These are phyloP conservation scores for Cytospora mali DNA, from an alignment of 2,329 filamentous ascomycete genomes.

Conservation along the genomic window DNA sequence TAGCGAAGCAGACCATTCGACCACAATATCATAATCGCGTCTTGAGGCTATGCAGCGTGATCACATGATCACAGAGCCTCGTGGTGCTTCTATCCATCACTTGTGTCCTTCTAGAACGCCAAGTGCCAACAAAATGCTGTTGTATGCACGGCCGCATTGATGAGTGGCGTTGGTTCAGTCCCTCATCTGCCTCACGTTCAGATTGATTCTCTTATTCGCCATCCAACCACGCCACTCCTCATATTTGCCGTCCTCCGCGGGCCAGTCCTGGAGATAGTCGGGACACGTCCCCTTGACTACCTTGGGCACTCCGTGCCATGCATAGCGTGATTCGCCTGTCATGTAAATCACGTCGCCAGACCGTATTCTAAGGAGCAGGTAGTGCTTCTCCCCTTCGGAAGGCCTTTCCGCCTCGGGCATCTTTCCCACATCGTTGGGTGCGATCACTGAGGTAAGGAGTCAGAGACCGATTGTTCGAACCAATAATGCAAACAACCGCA, in stretches of 20 bases:
- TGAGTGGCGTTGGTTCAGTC: conserved; percentile 40
- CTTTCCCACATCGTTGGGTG: conserved; percentile 55
- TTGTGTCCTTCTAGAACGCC: too few relatives aligned
- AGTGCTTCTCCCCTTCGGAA: conserved; percentile 44
- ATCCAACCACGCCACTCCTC: conserved; percentile 85
- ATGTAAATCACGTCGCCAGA: conserved; percentile 93
- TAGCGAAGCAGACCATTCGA: too few relatives aligned
- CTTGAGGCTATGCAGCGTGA: neutral
- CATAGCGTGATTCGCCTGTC: conserved; percentile 77
- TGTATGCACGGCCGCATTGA: neutral
- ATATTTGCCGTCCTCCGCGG: conserved; percentile 56
- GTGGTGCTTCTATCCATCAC: neutral
- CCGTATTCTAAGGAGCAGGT: conserved; percentile 66
- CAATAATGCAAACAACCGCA: neutral
- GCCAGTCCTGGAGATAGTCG: conserved; percentile 73
- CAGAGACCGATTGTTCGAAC: neutral
- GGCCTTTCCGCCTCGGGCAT: conserved; percentile 34
- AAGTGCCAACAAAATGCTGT: neutral
- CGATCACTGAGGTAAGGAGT: conserved; percentile 36
- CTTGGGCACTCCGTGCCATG: conserved; percentile 95
- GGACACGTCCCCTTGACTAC: conserved; percentile 82
- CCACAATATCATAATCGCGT: neutral
- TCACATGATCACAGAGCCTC: neutral
- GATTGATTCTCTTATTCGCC: conserved; percentile 81
- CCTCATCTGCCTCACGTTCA: conserved; percentile 91